These are phyloP conservation scores for Ogataea degrootiae DNA, from an alignment of 805 yeast genomes.

Conservation along the genomic window DNA sequence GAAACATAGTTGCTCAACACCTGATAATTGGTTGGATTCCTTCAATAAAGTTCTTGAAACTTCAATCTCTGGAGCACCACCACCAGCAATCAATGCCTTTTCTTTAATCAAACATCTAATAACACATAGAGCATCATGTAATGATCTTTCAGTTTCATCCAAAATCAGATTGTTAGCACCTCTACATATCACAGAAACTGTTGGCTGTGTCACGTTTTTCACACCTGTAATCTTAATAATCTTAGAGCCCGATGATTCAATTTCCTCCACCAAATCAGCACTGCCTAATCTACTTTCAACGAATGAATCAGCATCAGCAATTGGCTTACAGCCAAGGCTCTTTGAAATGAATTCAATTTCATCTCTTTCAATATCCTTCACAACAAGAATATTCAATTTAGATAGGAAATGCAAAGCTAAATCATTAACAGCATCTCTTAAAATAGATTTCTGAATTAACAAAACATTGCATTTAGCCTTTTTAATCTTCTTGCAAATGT, in stretches of 20 bases:
- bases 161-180: slow-evolving; percentile 89
- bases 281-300: slow-evolving; percentile 88
- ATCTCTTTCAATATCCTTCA: slow-evolving; percentile 93
- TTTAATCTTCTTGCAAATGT: slow-evolving; percentile 93
- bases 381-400: slow-evolving; percentile 88
- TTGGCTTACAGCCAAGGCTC: slow-evolving; percentile 90
- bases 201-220: slow-evolving; percentile 50
- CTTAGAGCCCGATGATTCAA: slow-evolving; percentile 82
- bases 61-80: slow-evolving; percentile 97
- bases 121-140: slow-evolving; percentile 97
- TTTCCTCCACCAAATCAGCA: slow-evolving; percentile 91
- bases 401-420: slow-evolving; percentile 91
- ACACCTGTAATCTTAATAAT: slow-evolving; percentile 86
- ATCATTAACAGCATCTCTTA: slow-evolving; percentile 93
- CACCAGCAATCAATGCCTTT: slow-evolving; percentile 92
- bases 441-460: slow-evolving; percentile 85
- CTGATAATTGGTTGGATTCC: slow-evolving; percentile 69
- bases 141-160: slow-evolving; percentile 95
- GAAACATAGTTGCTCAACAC: slow-evolving; percentile 88
- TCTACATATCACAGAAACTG: slow-evolving; percentile 87
- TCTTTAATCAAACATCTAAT: slow-evolving; percentile 82
- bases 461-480: slow-evolving; percentile 94
- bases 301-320: slow-evolving; percentile 91
- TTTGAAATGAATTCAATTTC: slow-evolving; percentile 86
- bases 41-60: slow-evolving; percentile 67